A percentile compares a stretch with the other conserved stretches of the same genome.
These are phyloP conservation scores for Omphalotus olearius DNA, from an alignment of 1,284 basidiomycete species.

Conservation along the genomic window DNA sequence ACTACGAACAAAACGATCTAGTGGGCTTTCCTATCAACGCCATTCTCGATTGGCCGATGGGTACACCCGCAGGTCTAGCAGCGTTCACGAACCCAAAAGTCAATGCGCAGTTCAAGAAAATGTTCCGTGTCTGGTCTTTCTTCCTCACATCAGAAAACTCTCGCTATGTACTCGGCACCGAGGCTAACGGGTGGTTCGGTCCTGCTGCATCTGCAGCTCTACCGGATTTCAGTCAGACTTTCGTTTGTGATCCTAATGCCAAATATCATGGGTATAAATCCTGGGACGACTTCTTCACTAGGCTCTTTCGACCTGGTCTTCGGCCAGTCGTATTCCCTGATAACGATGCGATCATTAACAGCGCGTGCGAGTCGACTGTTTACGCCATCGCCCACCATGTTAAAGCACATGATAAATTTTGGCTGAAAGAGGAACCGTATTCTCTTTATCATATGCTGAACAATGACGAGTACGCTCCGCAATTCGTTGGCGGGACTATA, in stretches of 20 bases:
- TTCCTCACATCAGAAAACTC: slow-evolving; percentile 33
- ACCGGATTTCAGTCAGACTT: slow-evolving; percentile 22
- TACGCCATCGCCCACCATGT: slow-evolving; percentile 26
- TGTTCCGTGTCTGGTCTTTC: slow-evolving; percentile 29
- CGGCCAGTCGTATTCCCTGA: slow-evolving; percentile 29
- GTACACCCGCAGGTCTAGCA: slow-evolving; percentile 38
- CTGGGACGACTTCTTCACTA: slow-evolving; percentile 45
- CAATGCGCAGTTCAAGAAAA: slow-evolving; percentile 21
- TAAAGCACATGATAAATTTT: slow-evolving; percentile 27
- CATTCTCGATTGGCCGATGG: slow-evolving; percentile 46
- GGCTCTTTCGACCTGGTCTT: slow-evolving; percentile 26
- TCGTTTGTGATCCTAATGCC: slow-evolving; percentile 28
- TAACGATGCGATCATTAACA: slow-evolving; percentile 32
- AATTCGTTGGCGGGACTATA: slow-evolving; percentile 46
- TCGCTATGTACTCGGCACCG: slow-evolving; percentile 25
- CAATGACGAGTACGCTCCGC: slow-evolving; percentile 16
- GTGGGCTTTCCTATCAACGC: slow-evolving; percentile 42
- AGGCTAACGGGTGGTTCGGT: slow-evolving; percentile 34
- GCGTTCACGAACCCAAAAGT: slow-evolving; percentile 41
- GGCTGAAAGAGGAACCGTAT: slow-evolving; percentile 27
- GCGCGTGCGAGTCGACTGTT: slow-evolving; percentile 31
- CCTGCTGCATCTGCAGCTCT: slow-evolving; percentile 21
- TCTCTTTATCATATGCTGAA: slow-evolving; percentile 34
- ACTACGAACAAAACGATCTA: slow-evolving; percentile 30
- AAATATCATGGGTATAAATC: slow-evolving; percentile 33